Base-by-base conservation (phyloP, 805 yeast species). In the Metschnikowia shivogae region DNA sequence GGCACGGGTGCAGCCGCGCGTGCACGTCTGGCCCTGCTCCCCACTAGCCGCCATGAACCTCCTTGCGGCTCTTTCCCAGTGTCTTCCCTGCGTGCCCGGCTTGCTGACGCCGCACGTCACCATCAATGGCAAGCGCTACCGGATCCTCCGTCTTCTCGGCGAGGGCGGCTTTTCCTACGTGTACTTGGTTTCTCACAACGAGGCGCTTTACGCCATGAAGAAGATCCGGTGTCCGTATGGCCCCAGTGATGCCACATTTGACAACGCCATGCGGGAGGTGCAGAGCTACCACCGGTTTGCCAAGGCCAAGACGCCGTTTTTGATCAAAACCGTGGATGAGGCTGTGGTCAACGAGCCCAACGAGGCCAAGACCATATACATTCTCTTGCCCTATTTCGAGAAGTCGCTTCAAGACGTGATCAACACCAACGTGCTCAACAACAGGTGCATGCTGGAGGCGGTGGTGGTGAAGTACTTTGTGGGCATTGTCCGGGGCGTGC, bases 131-230 rank as follows among this genome's bases (percentile, higher is more conserved):
- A 72, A 78, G 31, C 69, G 70, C 39, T 86, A 84, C 67, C 73
- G 70, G 55, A 83, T 90, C 13, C 65, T 81, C 43, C 75, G 80
- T 47, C 72, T 90, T n/a, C 68, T 90, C 6, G 96, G 96, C 8
- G 97, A 89, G 67, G 95, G 96, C 2, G 95, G 93, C 11, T 86
- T 85, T 59, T 83, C 95, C 0, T 89, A 85, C 55, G 96, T 88
- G 7, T 90, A 90, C 58, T 68, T 89, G 19, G 95, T 89, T 3
- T 73, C 80, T 12, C 61, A 60, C 51, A 68, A 71, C 36, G 62
- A 70, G 22, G 11, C 20, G 7, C 45, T 63, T 34, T 86, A 80
- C 58, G 96, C 96, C 3, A 67, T 90, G 58, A 90, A 90, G 68
- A 86, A 86, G 68, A 86, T 89, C 43, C 71, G 90, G 48, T 89